These are phyloP conservation scores for Triticum timopheevii DNA, from an alignment of 176 grass and related monocot genomes.

Conservation along the genomic window DNA sequence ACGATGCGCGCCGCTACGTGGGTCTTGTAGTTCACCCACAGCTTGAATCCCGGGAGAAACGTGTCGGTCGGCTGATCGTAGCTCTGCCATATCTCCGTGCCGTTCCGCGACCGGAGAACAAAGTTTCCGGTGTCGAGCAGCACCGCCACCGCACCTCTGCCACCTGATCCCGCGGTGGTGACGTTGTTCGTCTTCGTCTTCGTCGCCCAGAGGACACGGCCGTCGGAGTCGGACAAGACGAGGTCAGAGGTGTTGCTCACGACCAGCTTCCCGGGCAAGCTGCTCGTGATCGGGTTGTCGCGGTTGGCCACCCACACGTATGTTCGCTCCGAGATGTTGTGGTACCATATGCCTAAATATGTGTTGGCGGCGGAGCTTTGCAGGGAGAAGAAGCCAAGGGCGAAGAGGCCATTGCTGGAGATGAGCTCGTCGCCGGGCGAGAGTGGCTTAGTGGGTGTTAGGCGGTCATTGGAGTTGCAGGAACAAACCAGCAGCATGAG, in stretches of 20 bases:
- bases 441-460: constrained; percentile 32
- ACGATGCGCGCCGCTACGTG: neutral
- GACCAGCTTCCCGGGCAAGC: neutral
- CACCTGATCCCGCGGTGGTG: neutral
- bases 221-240: constrained; percentile 21
- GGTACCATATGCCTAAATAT: constrained; percentile 50
- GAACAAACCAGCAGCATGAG: constrained; percentile 5
- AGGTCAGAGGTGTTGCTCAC: constrained; percentile 28
- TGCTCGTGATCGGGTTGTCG: constrained; percentile 13
- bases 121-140: constrained; percentile 33
- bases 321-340: constrained; percentile 5
- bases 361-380: neutral
- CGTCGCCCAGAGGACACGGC: neutral
- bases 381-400: constrained; percentile 49
- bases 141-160: neutral
- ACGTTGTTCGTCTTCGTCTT: neutral
- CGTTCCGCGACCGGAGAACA: neutral
- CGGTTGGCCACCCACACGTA: constrained; percentile 52
- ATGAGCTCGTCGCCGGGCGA: constrained; percentile 20
- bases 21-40: neutral
- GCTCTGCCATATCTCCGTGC: neutral
- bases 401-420: constrained; percentile 35
- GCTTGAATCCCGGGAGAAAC: neutral
- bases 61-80: neutral
- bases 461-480: constrained; percentile 31